Evolutionary conservation across 1,284 basidiomycete species (phyloP).

Genomic region (Phellopilus nigrolimitatus): DNA sequence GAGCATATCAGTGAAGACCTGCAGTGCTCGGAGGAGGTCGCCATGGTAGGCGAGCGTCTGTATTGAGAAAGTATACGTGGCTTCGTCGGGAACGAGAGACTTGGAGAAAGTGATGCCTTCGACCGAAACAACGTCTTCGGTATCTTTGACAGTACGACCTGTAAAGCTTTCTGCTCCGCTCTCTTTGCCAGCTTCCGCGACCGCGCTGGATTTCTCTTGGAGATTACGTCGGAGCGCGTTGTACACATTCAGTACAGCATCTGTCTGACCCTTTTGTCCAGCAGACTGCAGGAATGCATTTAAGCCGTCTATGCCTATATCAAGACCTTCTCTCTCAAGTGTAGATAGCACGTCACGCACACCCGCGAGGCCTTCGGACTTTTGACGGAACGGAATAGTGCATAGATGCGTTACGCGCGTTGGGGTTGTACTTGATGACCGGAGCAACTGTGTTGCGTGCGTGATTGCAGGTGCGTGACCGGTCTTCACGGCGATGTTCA

Average conservation of each 20-base stretch:
- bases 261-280: conserved; percentile 46
- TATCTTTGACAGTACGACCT: background rate
- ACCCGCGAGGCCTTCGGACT: conserved; percentile 41
- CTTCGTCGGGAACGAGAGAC: conserved; percentile 43
- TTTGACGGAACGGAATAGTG: conserved; percentile 52
- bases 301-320: conserved; percentile 58
- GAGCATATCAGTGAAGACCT: conserved; percentile 70
- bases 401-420: conserved; percentile 59
- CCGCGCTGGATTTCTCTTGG: background rate
- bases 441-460: conserved; percentile 48
- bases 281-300: conserved; percentile 68
- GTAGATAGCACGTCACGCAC: conserved; percentile 50
- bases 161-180: background rate
- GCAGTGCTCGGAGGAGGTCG: conserved; percentile 52
- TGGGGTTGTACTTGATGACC: conserved; percentile 45
- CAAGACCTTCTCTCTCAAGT: conserved; percentile 45
- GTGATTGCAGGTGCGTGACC: conserved; percentile 39
- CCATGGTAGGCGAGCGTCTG: conserved; percentile 69
- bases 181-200: conserved; percentile 27
- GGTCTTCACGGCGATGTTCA: conserved; percentile 57
- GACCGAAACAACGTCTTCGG: background rate
- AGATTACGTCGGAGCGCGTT: conserved; percentile 52
- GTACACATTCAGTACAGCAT: conserved; percentile 59
- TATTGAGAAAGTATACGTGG: conserved; percentile 68
- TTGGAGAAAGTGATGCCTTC: conserved; percentile 12